A percentile compares a stretch with the other conserved stretches of the same genome.
These are phyloP conservation scores for Allomyces macrogynus DNA, from an alignment of 192 early-diverging fungal genomes.

Conservation along the genomic window DNA sequence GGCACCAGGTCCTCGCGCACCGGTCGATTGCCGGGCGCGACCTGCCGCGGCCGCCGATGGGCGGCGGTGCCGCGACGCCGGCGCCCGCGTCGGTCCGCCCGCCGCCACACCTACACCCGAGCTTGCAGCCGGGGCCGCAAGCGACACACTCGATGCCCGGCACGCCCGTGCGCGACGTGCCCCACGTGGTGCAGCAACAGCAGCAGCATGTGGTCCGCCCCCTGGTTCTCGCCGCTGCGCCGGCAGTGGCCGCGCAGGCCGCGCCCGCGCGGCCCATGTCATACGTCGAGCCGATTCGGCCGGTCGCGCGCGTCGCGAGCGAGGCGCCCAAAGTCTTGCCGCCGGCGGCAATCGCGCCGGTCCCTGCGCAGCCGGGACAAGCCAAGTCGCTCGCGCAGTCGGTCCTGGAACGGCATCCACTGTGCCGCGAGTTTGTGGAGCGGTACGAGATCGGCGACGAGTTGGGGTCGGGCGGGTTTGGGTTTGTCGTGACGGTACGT, in stretches of 20 bases:
- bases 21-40: no score
- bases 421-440: slow-evolving; percentile 22
- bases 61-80: no score
- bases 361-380: background rate
- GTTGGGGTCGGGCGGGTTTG: slow-evolving; percentile 56
- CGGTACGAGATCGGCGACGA: slow-evolving; percentile 30
- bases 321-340: no score
- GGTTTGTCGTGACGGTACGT: slow-evolving; percentile 38
- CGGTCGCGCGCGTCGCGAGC: background rate
- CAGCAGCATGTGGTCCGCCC: background rate
- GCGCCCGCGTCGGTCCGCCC: no score
- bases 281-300: background rate
- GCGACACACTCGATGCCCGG: no score
- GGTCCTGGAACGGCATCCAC: slow-evolving; percentile 13
- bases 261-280: background rate
- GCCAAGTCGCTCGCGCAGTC: background rate
- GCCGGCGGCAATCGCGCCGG: no score
- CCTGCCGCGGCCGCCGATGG: no score
- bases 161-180: no score
- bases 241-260: background rate
- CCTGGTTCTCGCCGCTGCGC: background rate
- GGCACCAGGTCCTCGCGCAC: no score
- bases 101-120: no score
- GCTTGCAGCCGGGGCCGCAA: no score
- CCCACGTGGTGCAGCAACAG: background rate